phyloP scores from a whole-genome alignment of 106 monocot species.

The Dendrobium catenatum region DNA sequence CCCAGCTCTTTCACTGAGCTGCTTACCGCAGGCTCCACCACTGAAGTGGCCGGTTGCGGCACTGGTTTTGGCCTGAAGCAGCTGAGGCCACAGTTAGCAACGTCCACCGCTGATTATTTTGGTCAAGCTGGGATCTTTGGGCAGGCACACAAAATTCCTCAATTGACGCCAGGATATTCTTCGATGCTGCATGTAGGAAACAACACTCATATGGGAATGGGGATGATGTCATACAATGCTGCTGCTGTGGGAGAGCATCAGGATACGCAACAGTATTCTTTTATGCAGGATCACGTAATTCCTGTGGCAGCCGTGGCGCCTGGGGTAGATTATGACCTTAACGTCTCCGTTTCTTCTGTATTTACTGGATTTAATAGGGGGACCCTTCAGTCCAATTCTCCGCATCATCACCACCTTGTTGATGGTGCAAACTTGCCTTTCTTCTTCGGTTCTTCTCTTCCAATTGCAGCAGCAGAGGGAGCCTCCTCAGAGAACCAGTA shows the following conservation, averaged over 20 bases:
- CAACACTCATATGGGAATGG: slow-evolving; percentile 48
- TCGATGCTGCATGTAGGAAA: slow-evolving; percentile 28
- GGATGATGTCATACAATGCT: slow-evolving; percentile 26
- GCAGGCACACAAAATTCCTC: slow-evolving; percentile 1
- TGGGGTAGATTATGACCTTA: slow-evolving; percentile 57
- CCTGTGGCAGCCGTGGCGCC: slow-evolving; percentile 14
- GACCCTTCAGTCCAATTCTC: slow-evolving; percentile 99
- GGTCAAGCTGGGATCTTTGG: slow-evolving; percentile 27
- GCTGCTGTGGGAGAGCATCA: slow-evolving; percentile 6
- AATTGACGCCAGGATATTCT: background rate
- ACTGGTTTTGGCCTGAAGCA: slow-evolving; percentile 24
- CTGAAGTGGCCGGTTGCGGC: slow-evolving; percentile 17
- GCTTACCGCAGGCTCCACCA: slow-evolving; percentile 26
- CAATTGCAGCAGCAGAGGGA: slow-evolving; percentile 16
- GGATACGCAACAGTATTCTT: slow-evolving; percentile 4
- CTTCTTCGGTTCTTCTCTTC: slow-evolving; percentile 47
- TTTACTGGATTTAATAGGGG: slow-evolving; percentile 89
- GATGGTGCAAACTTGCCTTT: slow-evolving; percentile 70
- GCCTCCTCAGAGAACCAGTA: slow-evolving; percentile 40
- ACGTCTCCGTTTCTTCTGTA: slow-evolving; percentile 82
- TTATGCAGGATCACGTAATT: slow-evolving; percentile 7
- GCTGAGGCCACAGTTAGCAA: slow-evolving; percentile 16
- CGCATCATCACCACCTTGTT: slow-evolving; percentile 41
- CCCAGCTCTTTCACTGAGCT: slow-evolving; percentile 86
- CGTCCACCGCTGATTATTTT: slow-evolving; percentile 67